Evolutionary conservation across 306 rosid genomes (phyloP).

Genomic region (Medicago lupulina): DNA sequence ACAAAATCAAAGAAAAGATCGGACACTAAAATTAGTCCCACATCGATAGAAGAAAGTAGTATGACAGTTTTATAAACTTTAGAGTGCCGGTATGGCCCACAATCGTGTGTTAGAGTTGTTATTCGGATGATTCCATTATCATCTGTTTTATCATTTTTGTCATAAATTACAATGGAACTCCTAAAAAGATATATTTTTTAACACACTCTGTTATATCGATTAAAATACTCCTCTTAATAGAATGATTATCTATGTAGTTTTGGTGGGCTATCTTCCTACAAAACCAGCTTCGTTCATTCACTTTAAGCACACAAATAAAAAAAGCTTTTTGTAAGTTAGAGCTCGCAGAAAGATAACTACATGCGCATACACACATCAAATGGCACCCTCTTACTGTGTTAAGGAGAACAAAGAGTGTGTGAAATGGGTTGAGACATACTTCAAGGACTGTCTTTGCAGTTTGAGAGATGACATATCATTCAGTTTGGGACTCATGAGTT

Average conservation of each 20-base stretch:
- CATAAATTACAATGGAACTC: background rate
- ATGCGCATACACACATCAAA: conserved; percentile 14
- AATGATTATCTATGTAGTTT: background rate
- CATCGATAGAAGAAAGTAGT: too few relatives aligned
- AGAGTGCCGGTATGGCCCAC: too few relatives aligned
- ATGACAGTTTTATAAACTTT: too few relatives aligned
- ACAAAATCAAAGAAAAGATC: too few relatives aligned
- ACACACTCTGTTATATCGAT: too few relatives aligned
- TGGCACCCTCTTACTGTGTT: conserved; percentile 66
- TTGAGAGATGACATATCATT: conserved; percentile 72
- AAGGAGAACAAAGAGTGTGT: conserved; percentile 66
- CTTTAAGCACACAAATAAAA: background rate
- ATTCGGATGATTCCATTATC: too few relatives aligned
- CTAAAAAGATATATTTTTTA: background rate
- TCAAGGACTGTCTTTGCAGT: conserved; percentile 87
- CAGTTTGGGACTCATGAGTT: conserved; percentile 63
- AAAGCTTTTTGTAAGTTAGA: background rate
- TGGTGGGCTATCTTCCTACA: conserved; percentile 8
- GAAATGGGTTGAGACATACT: conserved; percentile 70
- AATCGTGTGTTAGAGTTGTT: too few relatives aligned
- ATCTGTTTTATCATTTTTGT: too few relatives aligned
- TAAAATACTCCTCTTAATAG: too few relatives aligned
- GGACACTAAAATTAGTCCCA: too few relatives aligned
- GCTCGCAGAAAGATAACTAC: too few relatives aligned
- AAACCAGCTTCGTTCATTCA: conserved; percentile 2